Evolutionary conservation across 2,329 filamentous ascomycete genomes (phyloP).

Genomic region (Epichloe sibirici): DNA sequence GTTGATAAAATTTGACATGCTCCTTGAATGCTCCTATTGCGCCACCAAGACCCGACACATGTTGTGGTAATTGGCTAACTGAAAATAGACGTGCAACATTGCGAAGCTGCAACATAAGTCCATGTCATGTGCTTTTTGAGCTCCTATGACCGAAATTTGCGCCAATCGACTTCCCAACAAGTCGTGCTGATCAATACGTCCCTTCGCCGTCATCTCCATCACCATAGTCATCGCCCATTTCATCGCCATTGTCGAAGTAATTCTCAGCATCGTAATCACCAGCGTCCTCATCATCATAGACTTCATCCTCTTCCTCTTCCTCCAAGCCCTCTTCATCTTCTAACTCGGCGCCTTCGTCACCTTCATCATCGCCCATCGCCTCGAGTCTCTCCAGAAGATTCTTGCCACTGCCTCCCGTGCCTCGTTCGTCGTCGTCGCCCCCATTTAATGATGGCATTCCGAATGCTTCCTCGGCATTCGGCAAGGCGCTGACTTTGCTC

Average conservation of each 20-base stretch:
- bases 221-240: constrained; percentile 39
- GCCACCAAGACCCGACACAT: neutral
- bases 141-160: neutral
- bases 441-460: constrained; percentile 20
- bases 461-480: constrained; percentile 39
- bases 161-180: neutral
- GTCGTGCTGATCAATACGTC: constrained; percentile 19
- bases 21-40: neutral
- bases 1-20: neutral
- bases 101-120: neutral
- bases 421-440: constrained; percentile 19
- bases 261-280: constrained; percentile 50
- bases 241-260: constrained; percentile 47
- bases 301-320: constrained; percentile 36
- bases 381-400: constrained; percentile 33
- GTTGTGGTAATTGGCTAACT: constrained; percentile 1
- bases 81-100: neutral
- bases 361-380: constrained; percentile 37
- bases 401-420: constrained; percentile 17
- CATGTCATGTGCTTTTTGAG: neutral
- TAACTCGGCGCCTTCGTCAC: constrained; percentile 33
- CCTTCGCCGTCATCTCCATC: constrained; percentile 38
- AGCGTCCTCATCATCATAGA: constrained; percentile 45
- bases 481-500: constrained; percentile 34
- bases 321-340: constrained; percentile 37